These are phyloP conservation scores for Magnaporthiopsis incrustans DNA, from an alignment of 2,329 filamentous ascomycete genomes.

Conservation along the genomic window DNA sequence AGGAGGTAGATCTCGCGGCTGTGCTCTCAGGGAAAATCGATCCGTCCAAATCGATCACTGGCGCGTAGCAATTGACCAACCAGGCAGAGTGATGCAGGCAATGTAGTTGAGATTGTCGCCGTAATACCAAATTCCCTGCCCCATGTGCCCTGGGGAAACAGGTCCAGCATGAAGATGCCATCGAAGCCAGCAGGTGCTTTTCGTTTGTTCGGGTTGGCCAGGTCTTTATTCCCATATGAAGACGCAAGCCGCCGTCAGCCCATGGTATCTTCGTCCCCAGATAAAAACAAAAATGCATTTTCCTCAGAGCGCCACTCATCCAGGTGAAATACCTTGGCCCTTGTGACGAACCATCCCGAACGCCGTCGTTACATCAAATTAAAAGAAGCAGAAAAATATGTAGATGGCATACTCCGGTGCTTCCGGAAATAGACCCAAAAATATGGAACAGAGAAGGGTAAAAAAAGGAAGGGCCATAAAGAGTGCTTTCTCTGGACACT, in stretches of 20 bases:
- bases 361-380: not conserved
- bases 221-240: not conserved
- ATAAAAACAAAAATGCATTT: not conserved
- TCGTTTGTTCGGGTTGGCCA: not conserved
- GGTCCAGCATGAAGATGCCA: not conserved
- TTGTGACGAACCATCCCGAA: not conserved
- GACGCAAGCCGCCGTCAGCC: not conserved
- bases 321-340: not conserved
- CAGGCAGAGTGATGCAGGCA: not conserved
- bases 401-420: not conserved
- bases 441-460: not conserved
- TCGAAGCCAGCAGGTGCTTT: not conserved
- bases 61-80: too few species aligned
- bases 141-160: too few species aligned
- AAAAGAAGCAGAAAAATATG: not conserved
- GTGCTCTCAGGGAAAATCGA: too few species aligned
- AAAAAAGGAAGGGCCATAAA: not conserved
- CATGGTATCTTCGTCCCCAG: not conserved
- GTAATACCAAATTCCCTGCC: not conserved
- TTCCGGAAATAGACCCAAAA: not conserved
- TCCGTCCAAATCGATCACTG: too few species aligned
- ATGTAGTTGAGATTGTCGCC: not conserved
- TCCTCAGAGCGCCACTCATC: not conserved
- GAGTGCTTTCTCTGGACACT: too few species aligned
- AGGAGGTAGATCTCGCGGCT: too few species aligned